These are phyloP conservation scores for Simplicillium sp. DNA, from an alignment of 2,329 filamentous ascomycete species.

Conservation along the genomic window DNA sequence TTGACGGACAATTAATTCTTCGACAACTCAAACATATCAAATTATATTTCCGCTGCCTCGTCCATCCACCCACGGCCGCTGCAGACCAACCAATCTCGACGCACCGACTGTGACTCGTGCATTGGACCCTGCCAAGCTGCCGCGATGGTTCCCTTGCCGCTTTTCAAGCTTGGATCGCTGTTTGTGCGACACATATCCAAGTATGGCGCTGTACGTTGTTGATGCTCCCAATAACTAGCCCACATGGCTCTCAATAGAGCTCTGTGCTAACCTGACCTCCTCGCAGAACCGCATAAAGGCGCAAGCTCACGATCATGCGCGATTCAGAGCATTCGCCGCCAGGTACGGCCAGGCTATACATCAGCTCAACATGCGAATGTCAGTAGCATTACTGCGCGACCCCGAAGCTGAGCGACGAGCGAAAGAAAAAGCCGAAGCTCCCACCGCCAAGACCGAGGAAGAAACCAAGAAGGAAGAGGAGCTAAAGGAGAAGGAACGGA, in stretches of 20 bases:
- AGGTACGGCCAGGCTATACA: constrained; percentile 55
- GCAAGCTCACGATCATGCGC: constrained; percentile 54
- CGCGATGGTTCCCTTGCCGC: constrained; percentile 53
- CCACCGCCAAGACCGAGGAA: constrained; percentile 57
- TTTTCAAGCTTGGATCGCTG: constrained; percentile 58
- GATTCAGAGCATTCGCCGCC: constrained; percentile 51
- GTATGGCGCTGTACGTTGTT: constrained; percentile 52
- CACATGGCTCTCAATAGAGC: neutral
- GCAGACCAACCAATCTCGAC: too few relatives aligned
- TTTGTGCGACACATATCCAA: constrained; percentile 59
- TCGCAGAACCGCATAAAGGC: constrained; percentile 54
- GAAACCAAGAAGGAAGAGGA: constrained; percentile 46
- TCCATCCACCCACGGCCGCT: too few relatives aligned
- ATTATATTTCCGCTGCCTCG: too few relatives aligned
- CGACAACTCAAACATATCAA: too few relatives aligned
- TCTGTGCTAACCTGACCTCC: constrained; percentile 8
- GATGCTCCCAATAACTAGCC: neutral
- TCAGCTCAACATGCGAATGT: constrained; percentile 57
- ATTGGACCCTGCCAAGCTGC: neutral
- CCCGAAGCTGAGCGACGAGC: constrained; percentile 46
- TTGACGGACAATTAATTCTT: too few relatives aligned
- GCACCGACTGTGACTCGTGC: too few relatives aligned
- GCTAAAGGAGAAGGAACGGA: constrained; percentile 28
- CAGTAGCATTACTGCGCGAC: constrained; percentile 50
- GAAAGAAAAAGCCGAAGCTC: constrained; percentile 52